Evolutionary conservation across 768 basidiomycete genomes (phyloP), one percentile per base, ranked within the genome.

Genomic region (Macrolepiota fuliginosa): DNA sequence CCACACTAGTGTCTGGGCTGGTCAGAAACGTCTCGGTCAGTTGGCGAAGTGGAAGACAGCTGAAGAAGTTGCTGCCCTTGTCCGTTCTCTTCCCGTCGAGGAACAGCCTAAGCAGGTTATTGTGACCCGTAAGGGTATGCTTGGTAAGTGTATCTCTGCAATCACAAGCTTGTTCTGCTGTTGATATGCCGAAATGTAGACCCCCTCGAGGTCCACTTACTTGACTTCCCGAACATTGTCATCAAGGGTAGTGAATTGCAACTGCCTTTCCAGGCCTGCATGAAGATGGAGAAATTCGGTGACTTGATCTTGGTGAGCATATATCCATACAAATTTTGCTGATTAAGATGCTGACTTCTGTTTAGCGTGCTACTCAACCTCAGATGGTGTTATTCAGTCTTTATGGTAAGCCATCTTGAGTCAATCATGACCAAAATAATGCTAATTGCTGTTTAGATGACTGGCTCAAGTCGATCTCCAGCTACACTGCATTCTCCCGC

Each of bases 261-360:
- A 69, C 79, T 98, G 61, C 97, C 97, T 0, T 99, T 99, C 95
- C 96, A 98, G 76, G 96, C 97, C 15, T 96, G 95, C 68, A 95
- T 99, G 93, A 98, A 98, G 82, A 96, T 98, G 90, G 97, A 99
- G 84, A 98, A 98, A 76, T 98, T 99, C 67, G 97, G 97, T 78
- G 97, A 99, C 73, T 80, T 99, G 64, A 98, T 98, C 66, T 73
- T 98, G 72, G 89, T 89, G 70, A 55, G 81, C 35, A 19, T 61
- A 36, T 13, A 22, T 24, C 56, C 7, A 37, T 56, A 47, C 9
- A 15, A 29, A 40, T 2, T 47, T 40, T 13, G 45, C 40, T 58
- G 36, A 46, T 47, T 2, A 60, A 56, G 42, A 46, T 56, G 24
- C 66, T 67, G 40, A 61, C 42, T 62, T 56, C 58, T 58, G 63